Evolutionary conservation across 2,329 filamentous ascomycete genomes (phyloP), one percentile per base, ranked within the genome.

Genomic region (Colletotrichum tropicale): DNA sequence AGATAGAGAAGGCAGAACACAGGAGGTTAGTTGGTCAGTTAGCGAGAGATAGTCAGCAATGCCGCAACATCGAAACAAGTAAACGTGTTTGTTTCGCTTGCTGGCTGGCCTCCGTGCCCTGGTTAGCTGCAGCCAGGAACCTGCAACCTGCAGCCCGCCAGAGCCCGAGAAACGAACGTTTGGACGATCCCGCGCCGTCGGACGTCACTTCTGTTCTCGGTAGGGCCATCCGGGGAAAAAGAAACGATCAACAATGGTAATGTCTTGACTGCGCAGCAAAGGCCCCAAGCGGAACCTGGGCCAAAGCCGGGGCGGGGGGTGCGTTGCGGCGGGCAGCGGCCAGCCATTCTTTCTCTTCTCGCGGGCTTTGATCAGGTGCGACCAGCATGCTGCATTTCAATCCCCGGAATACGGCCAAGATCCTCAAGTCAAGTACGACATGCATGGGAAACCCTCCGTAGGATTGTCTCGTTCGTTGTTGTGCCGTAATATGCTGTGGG

Each of bases 151-250:
- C 61, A 61, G 66, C 66, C 48, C 34, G 43, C 32, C 58, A 65
- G 48, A 24, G 38, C 61, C 61, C 61, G 58, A 65, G 69, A 60
- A 48, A 68, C 56, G 55, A 38, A 72, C 38, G 52, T 66, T 48
- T 60, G 56, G 64, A 56, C 70, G 73, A 73, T 75, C 69, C 70
- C 73, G 18, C 73, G 64, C 48, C 73, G 56, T 68, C 73, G 73
- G 73, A 68, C 69, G 56, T 75, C 73, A 68, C 64, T 75, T 75
- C 73, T 75, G 62, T 75, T 75, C 73, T 75, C 73, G 73, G 73
- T 68, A 75, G 73, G 73, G 55, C 70, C 64, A 73, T 68, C 73
- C 73, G 70, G 58, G 70, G 56, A 26, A 68, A 58, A 75, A 67
- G 43, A 68, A 75, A 73, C 56, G 43, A 62, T 16, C 18, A 15